Evolutionary conservation across 73 alveolate species (phyloP), one percentile per base, ranked within the genome.

Genomic region (Tetrahymena borealis): DNA sequence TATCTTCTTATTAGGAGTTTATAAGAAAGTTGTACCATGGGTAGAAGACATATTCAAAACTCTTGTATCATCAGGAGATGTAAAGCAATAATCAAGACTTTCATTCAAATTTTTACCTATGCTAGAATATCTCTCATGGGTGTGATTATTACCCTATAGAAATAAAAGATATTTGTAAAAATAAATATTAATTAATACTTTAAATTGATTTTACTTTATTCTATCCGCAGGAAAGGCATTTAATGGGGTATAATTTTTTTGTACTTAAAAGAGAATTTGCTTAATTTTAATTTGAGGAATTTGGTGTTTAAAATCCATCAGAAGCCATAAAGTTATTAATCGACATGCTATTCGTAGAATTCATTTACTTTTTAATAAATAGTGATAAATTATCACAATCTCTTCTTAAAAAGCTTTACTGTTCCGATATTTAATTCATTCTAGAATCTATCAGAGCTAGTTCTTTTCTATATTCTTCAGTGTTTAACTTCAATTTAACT

Each of bases 381-480:
- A 92, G 93, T 78, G 90, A 92, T 16, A 92, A 79, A 15, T 90
- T 79, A 16, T 92, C 95, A 39, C 90, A 33, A 28, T 92, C 95
- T 79, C 95, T 92, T 79, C 95, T 92, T 60, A 92, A 92, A 39
- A 39, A 79, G 33, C 39, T 38, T 35, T 38, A 32, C n/a, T 91
- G 40, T 40, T 92, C 95, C 33, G 40, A 79, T 12, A 92, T 77
- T 39, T 92, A 39, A 31, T 37, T 92, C 20, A 92, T 10, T 79
- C 91, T 78, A 39, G 90, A 79, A 33, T 78, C 93, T 39, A 92
- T 40, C 31, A 39, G 40, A n/a, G 91, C 78, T 33, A 92, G 31
- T 39, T 92, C 95, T 39, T 90, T 92, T 40, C 90, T 92, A 91
- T 79, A 39, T 20, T 92, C 95, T 28, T 92, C 95, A 33, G 90